phyloP scores from a whole-genome alignment of 2,329 filamentous ascomycete species.

The Allantophomopsis cytisporea region DNA sequence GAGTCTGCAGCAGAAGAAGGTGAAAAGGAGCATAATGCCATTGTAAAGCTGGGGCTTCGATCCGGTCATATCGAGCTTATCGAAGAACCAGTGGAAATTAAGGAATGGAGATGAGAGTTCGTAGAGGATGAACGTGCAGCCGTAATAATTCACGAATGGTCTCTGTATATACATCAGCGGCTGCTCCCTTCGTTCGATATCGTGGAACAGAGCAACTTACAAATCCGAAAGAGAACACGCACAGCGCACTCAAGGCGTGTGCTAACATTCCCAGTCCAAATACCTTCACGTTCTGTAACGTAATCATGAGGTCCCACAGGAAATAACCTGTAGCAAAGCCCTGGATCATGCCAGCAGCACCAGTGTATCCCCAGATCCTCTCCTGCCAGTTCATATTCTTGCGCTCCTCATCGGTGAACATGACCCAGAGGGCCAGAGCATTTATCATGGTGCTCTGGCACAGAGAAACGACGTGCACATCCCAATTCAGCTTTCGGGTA shows the following conservation, averaged over 20 bases:
- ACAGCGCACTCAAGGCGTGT: constrained; percentile 61
- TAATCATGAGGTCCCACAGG: constrained; percentile 67
- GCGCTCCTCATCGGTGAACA: constrained; percentile 55
- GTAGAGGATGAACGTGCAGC: constrained; percentile 70
- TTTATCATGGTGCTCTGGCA: constrained; percentile 65
- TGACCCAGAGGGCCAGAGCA: constrained; percentile 58
- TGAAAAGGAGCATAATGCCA: constrained; percentile 55
- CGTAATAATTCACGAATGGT: constrained; percentile 77
- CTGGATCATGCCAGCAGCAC: constrained; percentile 58
- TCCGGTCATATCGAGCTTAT: constrained; percentile 73
- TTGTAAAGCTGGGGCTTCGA: constrained; percentile 64
- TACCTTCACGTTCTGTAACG: constrained; percentile 50
- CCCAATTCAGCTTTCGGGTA: constrained; percentile 63
- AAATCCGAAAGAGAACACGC: constrained; percentile 67
- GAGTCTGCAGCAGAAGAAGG: constrained; percentile 66
- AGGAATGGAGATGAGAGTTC: constrained; percentile 76
- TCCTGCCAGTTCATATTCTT: constrained; percentile 50
- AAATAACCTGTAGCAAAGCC: constrained; percentile 72
- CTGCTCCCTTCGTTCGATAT: constrained; percentile 1
- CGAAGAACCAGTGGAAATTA: constrained; percentile 86
- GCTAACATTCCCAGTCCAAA: constrained; percentile 49
- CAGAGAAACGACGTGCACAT: constrained; percentile 76
- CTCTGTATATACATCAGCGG: constrained; percentile 33
- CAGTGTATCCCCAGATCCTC: constrained; percentile 67
- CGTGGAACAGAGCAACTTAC: constrained; percentile 32